Evolutionary conservation across 305 asterid species (phyloP).

Genomic region (Fraxinus sp.): DNA sequence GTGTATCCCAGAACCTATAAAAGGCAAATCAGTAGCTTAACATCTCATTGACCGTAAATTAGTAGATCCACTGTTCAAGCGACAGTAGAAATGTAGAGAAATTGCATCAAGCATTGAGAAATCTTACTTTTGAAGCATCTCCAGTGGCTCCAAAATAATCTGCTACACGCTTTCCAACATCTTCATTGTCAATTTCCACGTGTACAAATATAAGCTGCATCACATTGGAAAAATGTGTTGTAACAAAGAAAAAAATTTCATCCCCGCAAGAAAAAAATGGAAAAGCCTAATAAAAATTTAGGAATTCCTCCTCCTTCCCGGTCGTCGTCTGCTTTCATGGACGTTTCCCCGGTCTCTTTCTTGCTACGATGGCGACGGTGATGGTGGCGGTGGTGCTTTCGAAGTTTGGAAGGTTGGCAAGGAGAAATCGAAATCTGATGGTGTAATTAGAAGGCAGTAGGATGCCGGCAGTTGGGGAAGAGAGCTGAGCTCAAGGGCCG

Average conservation of each 20-base stretch:
- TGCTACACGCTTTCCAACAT: slow-evolving; percentile 78
- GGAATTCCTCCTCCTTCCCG: neutral
- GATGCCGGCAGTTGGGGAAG: too few relatives aligned
- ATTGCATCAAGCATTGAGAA: slow-evolving; percentile 17
- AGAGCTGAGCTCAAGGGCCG: too few relatives aligned
- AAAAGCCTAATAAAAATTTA: neutral
- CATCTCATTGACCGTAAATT: slow-evolving; percentile 14
- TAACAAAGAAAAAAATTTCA: neutral
- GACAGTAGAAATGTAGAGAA: slow-evolving; percentile 16
- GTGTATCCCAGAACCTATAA: slow-evolving; percentile 69
- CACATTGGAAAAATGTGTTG: slow-evolving; percentile 18
- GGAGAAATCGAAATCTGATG: too few relatives aligned
- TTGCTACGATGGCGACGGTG: too few relatives aligned
- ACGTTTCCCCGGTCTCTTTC: too few relatives aligned
- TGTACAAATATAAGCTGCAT: slow-evolving; percentile 76
- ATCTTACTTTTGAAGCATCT: slow-evolving; percentile 62
- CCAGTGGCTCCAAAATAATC: slow-evolving; percentile 79
- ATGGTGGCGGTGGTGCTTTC: too few relatives aligned
- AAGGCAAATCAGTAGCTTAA: slow-evolving; percentile 16
- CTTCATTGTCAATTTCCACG: slow-evolving; percentile 77
- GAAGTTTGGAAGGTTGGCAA: too few relatives aligned
- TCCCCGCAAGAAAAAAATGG: neutral
- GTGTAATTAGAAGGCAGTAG: too few relatives aligned
- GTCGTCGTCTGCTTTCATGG: too few relatives aligned
- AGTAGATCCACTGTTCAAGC: neutral